Base-by-base conservation (phyloP, 352 stramenopile genomes). In the Phytophthora fragariae region DNA sequence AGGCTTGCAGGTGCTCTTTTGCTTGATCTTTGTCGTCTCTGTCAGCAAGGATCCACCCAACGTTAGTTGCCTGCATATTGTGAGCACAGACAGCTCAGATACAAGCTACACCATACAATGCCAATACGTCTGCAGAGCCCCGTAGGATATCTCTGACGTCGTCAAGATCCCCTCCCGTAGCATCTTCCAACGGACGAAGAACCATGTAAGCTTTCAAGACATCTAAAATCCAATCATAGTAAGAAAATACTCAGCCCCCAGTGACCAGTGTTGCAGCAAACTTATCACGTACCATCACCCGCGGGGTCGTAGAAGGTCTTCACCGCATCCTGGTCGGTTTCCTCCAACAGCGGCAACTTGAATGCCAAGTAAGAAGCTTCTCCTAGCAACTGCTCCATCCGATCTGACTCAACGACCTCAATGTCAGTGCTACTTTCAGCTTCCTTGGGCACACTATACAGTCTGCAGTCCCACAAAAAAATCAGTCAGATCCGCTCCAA, bases 131-230 rank as follows among this genome's bases (percentile, higher is more conserved):
- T 35, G 37, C 24, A 19, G 70, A 41, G n/a, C 35, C 46, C 49
- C 52, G 60, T 15, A 88, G 21, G 15, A 66, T 52, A 19, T 75
- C 74, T 52, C 69, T 49, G 21, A 83, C 33, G 3, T 63, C 52
- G 5, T 44, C 39, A 31, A 85, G 54, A 44, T 57, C 58, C 33
- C 55, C 59, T 64, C 65, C 74, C 17, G 62, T 61, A 31, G 80
- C 65, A 47, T 83, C 74, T 12, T 88, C 70, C 3, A 70, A 54
- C 15, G 73, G 58, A 35, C 74, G 64, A 24, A 88, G 37, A 19
- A 84, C 46, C 11, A 88, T 63, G 33, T 72, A 85, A 50, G 61
- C 56, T 64, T 83, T 88, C 3, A 58, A 52, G 53, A 61, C 29
- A 65, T 88, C 81, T 88, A 53, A 2, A 46, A 68, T 8, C 49